Percentiles rank a stretch among this genome's conserved stretches.
Evolutionary conservation across 495 filamentous ascomycete species (phyloP).

Genomic region (Aspergillus mulundensis): DNA sequence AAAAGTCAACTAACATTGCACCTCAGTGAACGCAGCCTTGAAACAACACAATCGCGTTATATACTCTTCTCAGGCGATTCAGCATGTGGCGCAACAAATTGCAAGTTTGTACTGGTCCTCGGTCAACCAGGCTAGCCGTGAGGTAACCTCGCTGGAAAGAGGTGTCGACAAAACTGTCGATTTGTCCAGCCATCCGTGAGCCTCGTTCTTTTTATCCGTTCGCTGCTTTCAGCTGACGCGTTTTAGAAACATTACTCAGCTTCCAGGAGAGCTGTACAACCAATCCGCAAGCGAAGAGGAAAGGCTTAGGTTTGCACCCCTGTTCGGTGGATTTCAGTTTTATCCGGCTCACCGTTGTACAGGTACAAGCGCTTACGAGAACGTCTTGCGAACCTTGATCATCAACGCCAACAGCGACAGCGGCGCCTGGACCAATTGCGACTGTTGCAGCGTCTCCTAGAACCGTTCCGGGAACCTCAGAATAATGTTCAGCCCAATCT

Average conservation of each 20-base stretch:
- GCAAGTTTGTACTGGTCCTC: slow-evolving; percentile 63
- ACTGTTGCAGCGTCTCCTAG: slow-evolving; percentile 53
- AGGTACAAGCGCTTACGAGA: slow-evolving; percentile 55
- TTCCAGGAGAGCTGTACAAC: slow-evolving; percentile 31
- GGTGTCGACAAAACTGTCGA: slow-evolving; percentile 42
- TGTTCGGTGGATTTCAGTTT: slow-evolving; percentile 19
- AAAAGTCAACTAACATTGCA: slow-evolving; percentile 7
- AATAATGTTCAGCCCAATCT: slow-evolving; percentile 72
- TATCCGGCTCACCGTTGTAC: slow-evolving; percentile 31
- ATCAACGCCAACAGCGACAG: slow-evolving; percentile 47
- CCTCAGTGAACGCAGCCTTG: slow-evolving; percentile 58
- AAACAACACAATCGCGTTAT: slow-evolving; percentile 67
- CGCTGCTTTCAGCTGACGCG: slow-evolving; percentile 6
- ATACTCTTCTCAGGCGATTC: slow-evolving; percentile 69
- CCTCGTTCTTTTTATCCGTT: background rate
- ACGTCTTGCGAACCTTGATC: slow-evolving; percentile 48
- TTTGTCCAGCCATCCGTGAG: slow-evolving; percentile 44
- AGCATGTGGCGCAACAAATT: slow-evolving; percentile 81
- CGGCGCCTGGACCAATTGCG: slow-evolving; percentile 55
- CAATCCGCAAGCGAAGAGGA: slow-evolving; percentile 32
- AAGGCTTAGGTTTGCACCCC: slow-evolving; percentile 27
- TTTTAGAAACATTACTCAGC: slow-evolving; percentile 39
- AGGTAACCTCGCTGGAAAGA: slow-evolving; percentile 29
- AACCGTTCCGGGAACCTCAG: slow-evolving; percentile 53
- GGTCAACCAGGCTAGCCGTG: slow-evolving; percentile 43